Evolutionary conservation across 306 rosid species (phyloP).

Genomic region (Quercus aquifolioides): DNA sequence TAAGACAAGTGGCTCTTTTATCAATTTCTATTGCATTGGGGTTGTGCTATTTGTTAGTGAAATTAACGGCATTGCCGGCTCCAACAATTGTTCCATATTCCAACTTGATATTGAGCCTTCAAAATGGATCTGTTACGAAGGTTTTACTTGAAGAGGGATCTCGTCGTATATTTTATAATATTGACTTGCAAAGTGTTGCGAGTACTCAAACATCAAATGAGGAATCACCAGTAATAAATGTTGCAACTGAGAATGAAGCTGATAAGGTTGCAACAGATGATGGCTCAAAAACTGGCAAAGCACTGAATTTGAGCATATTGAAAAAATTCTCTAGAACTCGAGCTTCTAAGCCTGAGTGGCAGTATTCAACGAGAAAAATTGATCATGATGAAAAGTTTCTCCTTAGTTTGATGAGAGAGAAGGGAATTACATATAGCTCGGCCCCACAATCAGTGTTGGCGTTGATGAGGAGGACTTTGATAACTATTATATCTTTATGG

Average conservation of each 20-base stretch:
- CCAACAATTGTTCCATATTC: conserved; percentile 81
- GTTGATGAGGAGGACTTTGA: conserved; percentile 75
- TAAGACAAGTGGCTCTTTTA: conserved; percentile 48
- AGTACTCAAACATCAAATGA: conserved; percentile 32
- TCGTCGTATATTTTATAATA: conserved; percentile 67
- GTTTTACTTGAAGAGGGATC: conserved; percentile 95
- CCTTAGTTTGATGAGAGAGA: conserved; percentile 79
- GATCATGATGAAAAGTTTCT: conserved; percentile 88
- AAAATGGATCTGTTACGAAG: conserved; percentile 52
- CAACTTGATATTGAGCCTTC: conserved; percentile 60
- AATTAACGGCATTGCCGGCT: conserved; percentile 60
- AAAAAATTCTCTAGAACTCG: conserved; percentile 42
- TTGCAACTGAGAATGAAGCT: conserved; percentile 25
- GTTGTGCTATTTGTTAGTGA: conserved; percentile 64
- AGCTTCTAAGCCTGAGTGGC: conserved; percentile 63
- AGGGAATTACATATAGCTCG: conserved; percentile 73
- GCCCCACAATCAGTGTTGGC: conserved; percentile 81
- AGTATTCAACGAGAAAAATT: conserved; percentile 76
- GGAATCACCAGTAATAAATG: conserved; percentile 30
- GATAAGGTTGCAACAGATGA: conserved; percentile 34
- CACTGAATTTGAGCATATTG: conserved; percentile 20
- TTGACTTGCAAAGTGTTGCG: conserved; percentile 13
- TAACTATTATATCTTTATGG: conserved; percentile 79
- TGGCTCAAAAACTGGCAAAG: conserved; percentile 33
- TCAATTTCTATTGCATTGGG: conserved; percentile 59